Evolutionary conservation across 345 rosid genomes (phyloP), one percentile per base, ranked within the genome.

Genomic region (Mangifera indica): DNA sequence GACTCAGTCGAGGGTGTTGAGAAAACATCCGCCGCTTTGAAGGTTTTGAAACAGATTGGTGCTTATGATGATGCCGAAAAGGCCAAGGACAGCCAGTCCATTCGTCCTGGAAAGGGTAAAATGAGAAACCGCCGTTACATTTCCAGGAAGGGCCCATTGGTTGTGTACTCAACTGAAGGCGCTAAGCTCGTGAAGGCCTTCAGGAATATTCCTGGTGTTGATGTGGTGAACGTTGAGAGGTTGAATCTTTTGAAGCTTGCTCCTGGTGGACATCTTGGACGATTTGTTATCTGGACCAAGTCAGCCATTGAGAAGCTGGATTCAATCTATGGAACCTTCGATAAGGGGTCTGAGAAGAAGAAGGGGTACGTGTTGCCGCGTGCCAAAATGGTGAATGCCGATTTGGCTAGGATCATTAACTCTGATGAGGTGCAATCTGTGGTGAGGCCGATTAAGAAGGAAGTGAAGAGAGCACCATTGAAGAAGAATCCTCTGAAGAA

Each of bases 401-500:
- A 95, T 44, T 72, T 95, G 14, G 87, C 93, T 14, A 86, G 99
- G 85, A 91, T 95, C 60, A 95, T 95, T 67, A 95, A 95, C 81
- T 90, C 97, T 1, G 98, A 95, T 74, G 98, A 95, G 86, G 90
- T 95, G 1, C 99, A 95, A 69, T 89, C 96, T 3, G 98, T 93
- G 2, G 97, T 93, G 65, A 91, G 82, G 60, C 99, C 99, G 0
- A 85, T 91, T 48, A 87, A 92, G 82, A 85, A 73, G 78, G 92
- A 79, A 40, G 78, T 76, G 0, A 91, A 88, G 88, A 88, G 98
- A 62, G 91, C 98, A 21, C 78, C 91, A 3, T 24, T 91, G 77
- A 95, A 95, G 93, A 95, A 95, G 86, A 95, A 95, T 53, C 99
- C 99, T 9, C 67, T 95, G 70, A 95, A 91, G 97, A 92, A 95